These are phyloP conservation scores for Phaeosphaeria sp. DNA, from an alignment of 2,329 filamentous ascomycete genomes.

Conservation along the genomic window DNA sequence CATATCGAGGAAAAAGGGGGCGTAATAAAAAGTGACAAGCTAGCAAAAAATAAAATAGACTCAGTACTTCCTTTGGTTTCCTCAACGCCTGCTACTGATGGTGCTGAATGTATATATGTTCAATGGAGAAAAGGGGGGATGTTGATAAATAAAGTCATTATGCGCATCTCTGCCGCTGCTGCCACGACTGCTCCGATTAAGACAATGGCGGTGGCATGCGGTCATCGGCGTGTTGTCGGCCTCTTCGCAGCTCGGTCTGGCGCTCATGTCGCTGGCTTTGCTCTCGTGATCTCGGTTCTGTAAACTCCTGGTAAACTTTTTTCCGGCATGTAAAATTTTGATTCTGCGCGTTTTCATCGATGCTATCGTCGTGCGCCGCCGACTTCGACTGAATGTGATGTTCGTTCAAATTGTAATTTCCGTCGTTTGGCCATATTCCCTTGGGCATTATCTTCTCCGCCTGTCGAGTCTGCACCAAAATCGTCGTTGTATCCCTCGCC, in stretches of 20 bases:
- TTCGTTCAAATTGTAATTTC: slow-evolving; percentile 44
- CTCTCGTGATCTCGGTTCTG: not conserved
- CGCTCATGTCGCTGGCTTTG: not conserved
- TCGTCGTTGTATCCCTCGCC: slow-evolving; percentile 75
- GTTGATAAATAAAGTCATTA: not conserved
- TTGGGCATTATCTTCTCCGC: slow-evolving; percentile 67
- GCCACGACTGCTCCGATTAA: slow-evolving; percentile 5
- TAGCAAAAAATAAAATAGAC: not conserved
- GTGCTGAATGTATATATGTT: slow-evolving; percentile 1
- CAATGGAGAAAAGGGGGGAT: slow-evolving; percentile 1
- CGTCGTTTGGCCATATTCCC: slow-evolving; percentile 41
- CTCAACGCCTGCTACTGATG: not conserved
- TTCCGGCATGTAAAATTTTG: not conserved
- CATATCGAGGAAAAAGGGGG: not conserved
- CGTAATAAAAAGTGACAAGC: not conserved
- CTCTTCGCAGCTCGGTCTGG: not conserved
- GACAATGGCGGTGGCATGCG: not conserved
- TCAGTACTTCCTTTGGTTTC: not conserved
- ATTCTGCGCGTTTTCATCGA: slow-evolving; percentile 1
- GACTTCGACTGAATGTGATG: slow-evolving; percentile 44
- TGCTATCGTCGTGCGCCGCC: slow-evolving; percentile 43
- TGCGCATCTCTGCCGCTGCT: not conserved
- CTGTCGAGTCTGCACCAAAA: slow-evolving; percentile 71
- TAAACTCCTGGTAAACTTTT: not conserved
- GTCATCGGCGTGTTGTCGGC: not conserved